These are phyloP conservation scores for Calonectria pteridis DNA, from an alignment of 2,329 filamentous ascomycete species.

Conservation along the genomic window DNA sequence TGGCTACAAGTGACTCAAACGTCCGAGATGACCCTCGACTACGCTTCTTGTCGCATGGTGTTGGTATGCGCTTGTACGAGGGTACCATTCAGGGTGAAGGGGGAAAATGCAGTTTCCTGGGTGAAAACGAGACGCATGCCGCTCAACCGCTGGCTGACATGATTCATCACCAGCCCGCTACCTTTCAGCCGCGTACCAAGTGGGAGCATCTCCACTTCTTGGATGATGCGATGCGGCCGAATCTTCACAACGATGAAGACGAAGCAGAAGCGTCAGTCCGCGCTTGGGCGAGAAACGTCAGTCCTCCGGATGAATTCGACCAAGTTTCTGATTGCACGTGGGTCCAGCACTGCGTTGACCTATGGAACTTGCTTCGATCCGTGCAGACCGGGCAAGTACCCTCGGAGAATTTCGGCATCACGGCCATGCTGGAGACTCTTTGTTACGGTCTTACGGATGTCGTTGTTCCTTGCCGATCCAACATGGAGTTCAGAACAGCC, in stretches of 20 bases:
- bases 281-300: neutral
- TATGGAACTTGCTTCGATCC: neutral
- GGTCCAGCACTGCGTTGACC: neutral
- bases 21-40: neutral
- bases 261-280: neutral
- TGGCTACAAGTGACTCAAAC: neutral
- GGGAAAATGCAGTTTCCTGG: neutral
- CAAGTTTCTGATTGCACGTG: neutral
- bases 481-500: neutral
- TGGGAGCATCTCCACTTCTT: neutral
- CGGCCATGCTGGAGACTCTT: neutral
- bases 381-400: neutral
- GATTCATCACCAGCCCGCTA: neutral
- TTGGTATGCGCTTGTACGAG: neutral
- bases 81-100: neutral
- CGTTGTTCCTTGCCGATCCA: neutral
- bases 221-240: neutral
- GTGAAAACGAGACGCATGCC: neutral
- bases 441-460: neutral
- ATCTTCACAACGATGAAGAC: neutral
- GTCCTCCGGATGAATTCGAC: neutral
- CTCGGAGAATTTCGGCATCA: neutral
- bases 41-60: neutral
- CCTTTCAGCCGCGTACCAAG: neutral
- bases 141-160: neutral